Evolutionary conservation across 1,139 yeast species (phyloP).

Genomic region (Chernovozyma sophiae-reginae): DNA sequence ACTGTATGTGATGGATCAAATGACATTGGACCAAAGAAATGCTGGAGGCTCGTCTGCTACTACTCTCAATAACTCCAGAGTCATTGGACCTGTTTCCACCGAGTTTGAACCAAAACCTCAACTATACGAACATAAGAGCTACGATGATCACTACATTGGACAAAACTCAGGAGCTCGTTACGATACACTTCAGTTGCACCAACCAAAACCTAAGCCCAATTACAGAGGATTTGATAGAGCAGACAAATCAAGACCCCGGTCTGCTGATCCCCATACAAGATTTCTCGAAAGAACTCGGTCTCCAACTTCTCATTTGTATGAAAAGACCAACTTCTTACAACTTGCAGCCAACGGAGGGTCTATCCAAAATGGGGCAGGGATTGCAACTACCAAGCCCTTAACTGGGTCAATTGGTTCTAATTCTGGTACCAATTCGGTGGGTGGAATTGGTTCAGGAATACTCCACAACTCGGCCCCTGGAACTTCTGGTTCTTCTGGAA

Average conservation of each 20-base stretch:
- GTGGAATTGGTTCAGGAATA: background rate
- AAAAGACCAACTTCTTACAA: constrained; percentile 43
- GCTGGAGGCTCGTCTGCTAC: background rate
- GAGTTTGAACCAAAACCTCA: background rate
- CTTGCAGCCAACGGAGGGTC: constrained; percentile 28
- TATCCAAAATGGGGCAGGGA: no score
- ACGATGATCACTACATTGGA: background rate
- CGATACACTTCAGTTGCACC: constrained; percentile 20
- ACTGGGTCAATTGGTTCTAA: background rate
- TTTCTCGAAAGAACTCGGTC: constrained; percentile 34
- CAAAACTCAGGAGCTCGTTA: constrained; percentile 3
- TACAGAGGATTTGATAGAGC: constrained; percentile 24
- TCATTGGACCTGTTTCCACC: constrained; percentile 2
- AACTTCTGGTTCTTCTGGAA: background rate
- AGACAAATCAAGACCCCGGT: constrained; percentile 35
- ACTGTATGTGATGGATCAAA: constrained; percentile 4
- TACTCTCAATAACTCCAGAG: constrained; percentile 3
- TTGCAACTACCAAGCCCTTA: no score
- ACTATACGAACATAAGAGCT: background rate
- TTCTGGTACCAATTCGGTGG: background rate
- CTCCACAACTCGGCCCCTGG: background rate
- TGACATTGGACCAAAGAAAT: constrained; percentile 2
- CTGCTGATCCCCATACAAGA: constrained; percentile 34
- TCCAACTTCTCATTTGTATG: constrained; percentile 44
- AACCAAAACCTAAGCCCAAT: constrained; percentile 37